Conservation (phyloP, 2,329 filamentous ascomycete species). For the Aspergillus fumigatiaffinis region DNA sequence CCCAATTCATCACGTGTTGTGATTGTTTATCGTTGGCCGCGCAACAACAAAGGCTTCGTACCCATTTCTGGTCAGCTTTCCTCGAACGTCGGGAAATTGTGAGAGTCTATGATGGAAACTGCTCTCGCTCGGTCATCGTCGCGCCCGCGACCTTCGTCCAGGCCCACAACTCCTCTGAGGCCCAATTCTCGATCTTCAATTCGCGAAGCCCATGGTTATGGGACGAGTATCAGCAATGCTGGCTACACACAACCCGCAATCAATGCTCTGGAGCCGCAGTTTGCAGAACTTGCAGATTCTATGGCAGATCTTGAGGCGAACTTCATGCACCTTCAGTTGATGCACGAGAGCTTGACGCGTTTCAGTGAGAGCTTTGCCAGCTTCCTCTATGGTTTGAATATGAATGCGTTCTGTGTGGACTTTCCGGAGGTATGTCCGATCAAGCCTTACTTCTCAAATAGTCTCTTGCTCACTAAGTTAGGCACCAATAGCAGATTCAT, state of each 20-base stretch:
- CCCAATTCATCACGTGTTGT: not conserved
- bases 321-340: conserved; percentile 93
- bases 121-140: conserved; percentile 51
- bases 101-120: conserved; percentile 25
- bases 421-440: conserved; percentile 71
- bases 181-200: conserved; percentile 86
- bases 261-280: conserved; percentile 79
- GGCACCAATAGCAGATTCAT: conserved; percentile 81
- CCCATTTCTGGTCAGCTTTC: not conserved
- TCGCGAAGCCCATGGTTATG: conserved; percentile 66
- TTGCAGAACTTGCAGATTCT: conserved; percentile 87
- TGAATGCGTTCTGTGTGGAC: conserved; percentile 98
- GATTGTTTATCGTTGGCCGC: not conserved
- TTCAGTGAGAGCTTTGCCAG: conserved; percentile 96
- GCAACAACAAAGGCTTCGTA: not conserved
- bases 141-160: conserved; percentile 60
- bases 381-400: conserved; percentile 93
- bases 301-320: conserved; percentile 96
- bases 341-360: conserved; percentile 88
- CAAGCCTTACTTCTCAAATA: not conserved
- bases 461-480: conserved; percentile 32
- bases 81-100: conserved; percentile 5
- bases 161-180: conserved; percentile 87
- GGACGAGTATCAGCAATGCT: conserved; percentile 27
- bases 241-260: conserved; percentile 58